These are phyloP conservation scores for Prunella vulgaris DNA, from an alignment of 257 asterid genomes.

Conservation along the genomic window DNA sequence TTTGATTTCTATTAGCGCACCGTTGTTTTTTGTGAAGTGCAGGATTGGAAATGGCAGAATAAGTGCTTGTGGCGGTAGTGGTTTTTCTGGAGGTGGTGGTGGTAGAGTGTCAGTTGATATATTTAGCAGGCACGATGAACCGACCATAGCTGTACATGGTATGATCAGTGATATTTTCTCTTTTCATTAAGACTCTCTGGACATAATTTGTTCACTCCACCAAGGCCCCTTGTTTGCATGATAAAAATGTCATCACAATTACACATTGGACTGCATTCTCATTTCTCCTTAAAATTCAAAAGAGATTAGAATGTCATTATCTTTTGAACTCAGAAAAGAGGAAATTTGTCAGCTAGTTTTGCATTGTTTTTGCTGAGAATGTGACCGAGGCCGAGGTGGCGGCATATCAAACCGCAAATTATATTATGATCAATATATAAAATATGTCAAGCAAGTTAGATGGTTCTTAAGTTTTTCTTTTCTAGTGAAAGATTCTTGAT, in stretches of 20 bases:
- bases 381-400: background rate
- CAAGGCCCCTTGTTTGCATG: background rate
- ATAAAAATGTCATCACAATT: background rate
- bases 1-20: slow-evolving; percentile 22
- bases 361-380: background rate
- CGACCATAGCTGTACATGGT: slow-evolving; percentile 70
- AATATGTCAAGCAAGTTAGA: background rate
- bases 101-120: slow-evolving; percentile 93
- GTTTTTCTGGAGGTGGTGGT: slow-evolving; percentile 98
- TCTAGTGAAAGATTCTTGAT: background rate
- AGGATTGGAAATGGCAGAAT: slow-evolving; percentile 85
- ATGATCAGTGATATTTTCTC: slow-evolving; percentile 21
- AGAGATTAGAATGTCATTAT: background rate
- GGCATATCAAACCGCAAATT: background rate
- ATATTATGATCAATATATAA: background rate
- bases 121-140: slow-evolving; percentile 92
- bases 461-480: background rate
- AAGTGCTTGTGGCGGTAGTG: slow-evolving; percentile 92
- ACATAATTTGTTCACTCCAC: background rate
- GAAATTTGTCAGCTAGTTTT: background rate
- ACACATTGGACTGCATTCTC: slow-evolving; percentile 4
- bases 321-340: background rate
- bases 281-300: background rate
- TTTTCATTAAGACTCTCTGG: background rate
- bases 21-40: slow-evolving; percentile 38